A percentile compares a stretch with the other conserved stretches of the same genome.
phyloP scores from a whole-genome alignment of 176 grass and related monocot genomes.

The Rhynchospora breviuscula region DNA sequence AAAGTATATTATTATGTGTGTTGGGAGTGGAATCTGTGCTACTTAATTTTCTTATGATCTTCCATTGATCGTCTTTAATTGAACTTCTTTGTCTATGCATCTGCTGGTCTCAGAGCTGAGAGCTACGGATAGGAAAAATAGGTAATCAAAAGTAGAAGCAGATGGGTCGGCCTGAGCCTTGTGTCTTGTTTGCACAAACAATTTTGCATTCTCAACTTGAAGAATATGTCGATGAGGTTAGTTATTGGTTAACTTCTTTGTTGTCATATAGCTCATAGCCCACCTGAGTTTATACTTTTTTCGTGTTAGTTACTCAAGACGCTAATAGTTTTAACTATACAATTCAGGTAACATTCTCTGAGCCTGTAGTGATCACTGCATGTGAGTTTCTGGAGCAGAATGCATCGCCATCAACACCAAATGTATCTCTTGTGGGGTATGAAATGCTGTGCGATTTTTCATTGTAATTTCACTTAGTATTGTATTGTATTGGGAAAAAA shows the following conservation, averaged over 20 bases:
- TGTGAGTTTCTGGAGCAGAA: conserved; percentile 99
- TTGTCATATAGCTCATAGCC: conserved; percentile 15
- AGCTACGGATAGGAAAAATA: neutral
- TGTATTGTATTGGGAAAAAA: neutral
- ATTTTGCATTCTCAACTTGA: conserved; percentile 88
- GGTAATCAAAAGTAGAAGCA: neutral
- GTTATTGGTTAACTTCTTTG: conserved; percentile 22
- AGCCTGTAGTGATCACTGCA: conserved; percentile 91
- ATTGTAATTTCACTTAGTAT: conserved; percentile 21
- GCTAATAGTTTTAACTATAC: neutral
- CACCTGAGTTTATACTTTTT: conserved; percentile 29
- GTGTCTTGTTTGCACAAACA: conserved; percentile 86
- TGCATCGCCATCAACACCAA: conserved; percentile 69
- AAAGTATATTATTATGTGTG: neutral
- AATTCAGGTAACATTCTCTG: conserved; percentile 81
- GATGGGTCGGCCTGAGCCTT: conserved; percentile 94
- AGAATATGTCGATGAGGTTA: conserved; percentile 95
- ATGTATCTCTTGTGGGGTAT: conserved; percentile 80
- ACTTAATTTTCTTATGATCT: neutral
- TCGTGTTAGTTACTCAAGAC: conserved; percentile 1
- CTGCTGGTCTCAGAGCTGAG: neutral
- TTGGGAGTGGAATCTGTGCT: neutral
- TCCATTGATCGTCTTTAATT: neutral
- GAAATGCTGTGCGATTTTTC: conserved; percentile 15
- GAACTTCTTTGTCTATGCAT: neutral